Evolutionary conservation across 2,329 filamentous ascomycete species (phyloP).

Genomic region (Phaeosphaeria sp.): DNA sequence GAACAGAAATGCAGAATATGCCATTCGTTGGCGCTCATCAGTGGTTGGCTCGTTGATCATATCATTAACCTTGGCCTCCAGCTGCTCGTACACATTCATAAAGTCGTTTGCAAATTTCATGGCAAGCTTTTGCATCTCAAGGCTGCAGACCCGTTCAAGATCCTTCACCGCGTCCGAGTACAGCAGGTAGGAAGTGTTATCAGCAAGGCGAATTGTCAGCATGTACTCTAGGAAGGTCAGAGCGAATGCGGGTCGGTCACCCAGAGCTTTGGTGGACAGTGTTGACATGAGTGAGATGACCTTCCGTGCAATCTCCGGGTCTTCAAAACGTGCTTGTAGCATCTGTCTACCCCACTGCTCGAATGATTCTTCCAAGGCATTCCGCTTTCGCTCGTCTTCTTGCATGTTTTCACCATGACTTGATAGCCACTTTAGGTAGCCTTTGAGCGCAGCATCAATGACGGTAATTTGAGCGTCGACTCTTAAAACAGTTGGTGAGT

Average conservation of each 20-base stretch:
- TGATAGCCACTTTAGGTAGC: constrained; percentile 80
- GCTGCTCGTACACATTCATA: constrained; percentile 82
- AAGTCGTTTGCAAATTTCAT: constrained; percentile 92
- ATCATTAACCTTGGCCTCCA: constrained; percentile 82
- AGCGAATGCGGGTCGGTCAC: constrained; percentile 80
- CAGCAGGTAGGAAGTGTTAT: constrained; percentile 71
- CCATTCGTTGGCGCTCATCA: constrained; percentile 84
- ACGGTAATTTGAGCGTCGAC: constrained; percentile 91
- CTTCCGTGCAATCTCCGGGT: constrained; percentile 83
- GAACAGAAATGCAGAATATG: constrained; percentile 89
- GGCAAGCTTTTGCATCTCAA: constrained; percentile 87
- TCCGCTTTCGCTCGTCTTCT: constrained; percentile 57
- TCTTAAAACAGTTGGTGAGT: constrained; percentile 73
- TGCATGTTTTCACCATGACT: constrained; percentile 59
- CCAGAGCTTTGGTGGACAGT: constrained; percentile 80
- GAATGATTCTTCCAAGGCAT: constrained; percentile 66
- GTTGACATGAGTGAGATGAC: constrained; percentile 82
- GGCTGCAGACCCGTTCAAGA: constrained; percentile 81
- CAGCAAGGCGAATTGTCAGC: constrained; percentile 78
- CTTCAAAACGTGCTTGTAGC: constrained; percentile 76
- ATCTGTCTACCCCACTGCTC: constrained; percentile 76
- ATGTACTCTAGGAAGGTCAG: constrained; percentile 91
- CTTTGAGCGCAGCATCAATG: constrained; percentile 86
- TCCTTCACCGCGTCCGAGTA: constrained; percentile 92
- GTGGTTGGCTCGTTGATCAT: constrained; percentile 74